Evolutionary conservation across 306 rosid genomes (phyloP), one percentile per base, ranked within the genome.

Genomic region (Pterocarpus santalinus): DNA sequence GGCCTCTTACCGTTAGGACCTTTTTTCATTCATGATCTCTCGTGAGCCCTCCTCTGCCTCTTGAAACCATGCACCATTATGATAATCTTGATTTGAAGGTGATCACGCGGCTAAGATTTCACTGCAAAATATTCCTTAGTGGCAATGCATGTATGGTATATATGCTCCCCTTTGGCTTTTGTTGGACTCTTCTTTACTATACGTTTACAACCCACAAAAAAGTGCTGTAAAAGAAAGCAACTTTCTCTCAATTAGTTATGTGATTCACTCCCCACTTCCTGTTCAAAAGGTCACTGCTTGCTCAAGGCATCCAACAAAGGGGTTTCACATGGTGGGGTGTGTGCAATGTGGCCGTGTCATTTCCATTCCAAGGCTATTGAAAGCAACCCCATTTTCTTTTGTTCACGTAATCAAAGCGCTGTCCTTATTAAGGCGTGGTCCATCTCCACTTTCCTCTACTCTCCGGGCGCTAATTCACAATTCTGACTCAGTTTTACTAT

Each of bases 311-410:
- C 88, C 79, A 79, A 65, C 83, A 64, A 78, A 84, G 86, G 82
- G 79, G 49, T 85, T 22, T 89, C 95, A 89, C 96, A 91, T 89
- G 96, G 92, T 89, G 88, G 88, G 90, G 91, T 74, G 88, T 62
- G 67, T 30, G 73, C 44, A 8, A 22, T 73, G 76, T 73, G 82
- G 46, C 72, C 51, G 8, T 90, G 83, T 65, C 86, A 83, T 80
- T 73, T 84, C 83, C 72, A 78, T 80, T 85, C 84, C 55, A 78
- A 58, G 69, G 44, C 14, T 57, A 58, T 32, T 81, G 84, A 87
- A 85, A 89, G 90, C 88, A 38, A 80, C 81, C 67, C 53, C 28
- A 36, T 28, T 79, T 53, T 22, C 76, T 66, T 86, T 77, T 62
- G 8, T 73, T 84, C 85, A 73, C 77, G 55, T 78, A 85, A 89